Evolutionary conservation across 2,329 filamentous ascomycete genomes (phyloP).

Genomic region (Fusarium sp.): DNA sequence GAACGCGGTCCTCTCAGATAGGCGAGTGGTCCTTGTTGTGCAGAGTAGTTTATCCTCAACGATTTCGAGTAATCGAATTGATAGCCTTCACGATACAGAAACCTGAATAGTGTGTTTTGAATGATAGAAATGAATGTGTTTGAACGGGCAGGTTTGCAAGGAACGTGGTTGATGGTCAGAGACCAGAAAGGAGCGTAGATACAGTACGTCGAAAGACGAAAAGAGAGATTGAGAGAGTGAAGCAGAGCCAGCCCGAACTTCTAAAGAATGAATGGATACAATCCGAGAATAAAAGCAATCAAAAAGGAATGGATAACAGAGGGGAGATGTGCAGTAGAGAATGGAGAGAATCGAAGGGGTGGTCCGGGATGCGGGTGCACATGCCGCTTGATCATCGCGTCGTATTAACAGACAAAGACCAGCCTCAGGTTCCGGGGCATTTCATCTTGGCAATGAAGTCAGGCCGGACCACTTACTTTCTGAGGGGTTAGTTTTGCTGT

Average conservation of each 20-base stretch:
- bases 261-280: constrained; percentile 36
- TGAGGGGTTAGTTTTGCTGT: constrained; percentile 25
- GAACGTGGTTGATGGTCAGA: constrained; percentile 38
- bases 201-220: constrained; percentile 21
- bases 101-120: constrained; percentile 1
- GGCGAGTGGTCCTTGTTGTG: constrained; percentile 22
- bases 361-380: constrained; percentile 24
- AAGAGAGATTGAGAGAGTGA: constrained; percentile 34
- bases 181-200: constrained; percentile 30
- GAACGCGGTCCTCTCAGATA: constrained; percentile 20
- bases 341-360: constrained; percentile 23
- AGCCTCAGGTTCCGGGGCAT: constrained; percentile 17
- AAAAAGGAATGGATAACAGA: constrained; percentile 41
- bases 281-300: constrained; percentile 29
- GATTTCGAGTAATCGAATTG: constrained; percentile 5
- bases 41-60: constrained; percentile 14
- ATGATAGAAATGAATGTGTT: constrained; percentile 42
- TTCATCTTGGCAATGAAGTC: constrained; percentile 36
- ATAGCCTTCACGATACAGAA: constrained; percentile 13
- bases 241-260: constrained; percentile 45
- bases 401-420: constrained; percentile 26
- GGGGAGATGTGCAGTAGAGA: constrained; percentile 41
- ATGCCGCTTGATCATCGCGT: constrained; percentile 21
- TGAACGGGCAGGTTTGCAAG: constrained; percentile 36
- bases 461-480: constrained; percentile 24